Percentiles rank a stretch among this genome's conserved stretches.
These are phyloP conservation scores for Neonothopanus nambi DNA, from an alignment of 1,284 basidiomycete genomes.

Conservation along the genomic window DNA sequence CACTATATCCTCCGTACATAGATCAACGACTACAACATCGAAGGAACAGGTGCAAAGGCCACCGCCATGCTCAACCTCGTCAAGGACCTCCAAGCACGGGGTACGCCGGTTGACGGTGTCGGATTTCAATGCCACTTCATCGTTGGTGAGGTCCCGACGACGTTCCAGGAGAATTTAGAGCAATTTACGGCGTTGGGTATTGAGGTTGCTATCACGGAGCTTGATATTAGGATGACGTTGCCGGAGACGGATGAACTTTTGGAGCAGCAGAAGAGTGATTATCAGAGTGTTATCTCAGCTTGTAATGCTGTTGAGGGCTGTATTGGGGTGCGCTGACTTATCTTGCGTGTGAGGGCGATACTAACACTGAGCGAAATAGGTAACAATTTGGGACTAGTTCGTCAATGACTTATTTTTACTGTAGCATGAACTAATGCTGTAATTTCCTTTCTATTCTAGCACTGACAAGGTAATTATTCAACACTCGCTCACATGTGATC, in stretches of 20 bases:
- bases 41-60: slow-evolving; percentile 34
- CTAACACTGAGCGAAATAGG: slow-evolving; percentile 8
- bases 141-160: slow-evolving; percentile 42
- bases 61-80: slow-evolving; percentile 37
- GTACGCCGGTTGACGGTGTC: slow-evolving; percentile 41
- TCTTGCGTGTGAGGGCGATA: too few relatives aligned
- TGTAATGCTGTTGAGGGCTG: slow-evolving; percentile 44
- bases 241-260: slow-evolving; percentile 47
- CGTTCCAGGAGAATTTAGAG: slow-evolving; percentile 41
- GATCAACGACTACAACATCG: slow-evolving; percentile 42
- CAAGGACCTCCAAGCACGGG: slow-evolving; percentile 30
- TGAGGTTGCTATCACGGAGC: slow-evolving; percentile 51
- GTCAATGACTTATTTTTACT: background rate
- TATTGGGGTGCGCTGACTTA: slow-evolving; percentile 30
- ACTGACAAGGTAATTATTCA: slow-evolving; percentile 14
- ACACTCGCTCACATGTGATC: too few relatives aligned
- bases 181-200: slow-evolving; percentile 48
- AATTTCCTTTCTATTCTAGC: background rate
- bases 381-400: slow-evolving; percentile 49
- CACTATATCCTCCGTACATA: slow-evolving; percentile 21
- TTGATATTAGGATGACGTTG: slow-evolving; percentile 53
- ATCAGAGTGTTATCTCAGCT: slow-evolving; percentile 43
- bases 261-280: slow-evolving; percentile 50
- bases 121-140: slow-evolving; percentile 50
- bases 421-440: background rate